phyloP scores from a whole-genome alignment of 352 stramenopile genomes.

The Phytophthora foliorum region DNA sequence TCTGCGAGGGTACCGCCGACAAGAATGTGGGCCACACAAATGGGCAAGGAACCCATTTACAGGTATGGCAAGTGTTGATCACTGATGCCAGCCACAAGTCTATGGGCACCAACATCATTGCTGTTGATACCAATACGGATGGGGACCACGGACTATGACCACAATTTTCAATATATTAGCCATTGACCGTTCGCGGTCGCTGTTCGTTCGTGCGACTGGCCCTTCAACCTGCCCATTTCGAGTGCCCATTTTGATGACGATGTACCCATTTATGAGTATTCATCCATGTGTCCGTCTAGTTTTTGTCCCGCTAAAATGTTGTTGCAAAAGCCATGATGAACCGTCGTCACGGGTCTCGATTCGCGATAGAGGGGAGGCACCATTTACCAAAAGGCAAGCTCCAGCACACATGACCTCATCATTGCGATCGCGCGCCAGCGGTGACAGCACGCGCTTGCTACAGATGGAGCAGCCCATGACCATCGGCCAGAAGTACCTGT shows the following conservation, averaged over 20 bases:
- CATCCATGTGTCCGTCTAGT: conserved; percentile 1
- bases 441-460: conserved; percentile 15
- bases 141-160: too few relatives aligned
- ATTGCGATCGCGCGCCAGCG: conserved; percentile 3
- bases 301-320: conserved; percentile 5
- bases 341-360: conserved; percentile 1
- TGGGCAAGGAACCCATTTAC: neutral
- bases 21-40: conserved; percentile 9
- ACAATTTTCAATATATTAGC: neutral
- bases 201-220: too few relatives aligned
- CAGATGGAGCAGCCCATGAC: conserved; percentile 41
- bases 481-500: conserved; percentile 36
- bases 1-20: conserved; percentile 7
- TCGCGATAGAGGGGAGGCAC: too few relatives aligned
- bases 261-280: conserved; percentile 1
- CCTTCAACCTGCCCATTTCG: neutral
- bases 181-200: too few relatives aligned
- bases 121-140: neutral
- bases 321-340: neutral
- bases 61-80: too few relatives aligned
- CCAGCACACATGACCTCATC: conserved; percentile 34
- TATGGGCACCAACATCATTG: too few relatives aligned
- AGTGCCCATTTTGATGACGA: neutral
- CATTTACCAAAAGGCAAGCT: conserved; percentile 25
- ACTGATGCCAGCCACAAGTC: too few relatives aligned